These are phyloP conservation scores for Phellopilus nigrolimitatus DNA, from an alignment of 1,284 basidiomycete genomes.

Conservation along the genomic window DNA sequence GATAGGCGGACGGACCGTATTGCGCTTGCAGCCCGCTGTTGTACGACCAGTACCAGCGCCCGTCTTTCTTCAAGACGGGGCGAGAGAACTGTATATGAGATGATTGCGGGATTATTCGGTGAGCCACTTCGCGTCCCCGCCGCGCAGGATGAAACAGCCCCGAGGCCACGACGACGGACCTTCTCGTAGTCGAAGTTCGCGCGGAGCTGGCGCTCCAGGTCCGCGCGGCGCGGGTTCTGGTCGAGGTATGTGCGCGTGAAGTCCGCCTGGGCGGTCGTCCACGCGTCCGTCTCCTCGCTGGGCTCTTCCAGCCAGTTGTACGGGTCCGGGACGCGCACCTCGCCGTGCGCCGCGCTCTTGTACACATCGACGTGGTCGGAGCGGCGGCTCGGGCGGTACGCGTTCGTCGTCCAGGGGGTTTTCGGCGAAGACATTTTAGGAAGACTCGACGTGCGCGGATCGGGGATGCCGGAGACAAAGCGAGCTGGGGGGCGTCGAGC, in stretches of 20 bases:
- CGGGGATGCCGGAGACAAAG: not conserved
- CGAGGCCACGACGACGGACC: constrained; percentile 35
- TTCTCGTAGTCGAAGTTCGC: constrained; percentile 67
- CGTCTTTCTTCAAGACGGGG: constrained; percentile 58
- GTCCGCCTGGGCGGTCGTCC: constrained; percentile 58
- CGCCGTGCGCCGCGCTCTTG: constrained; percentile 54
- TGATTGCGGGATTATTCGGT: no score
- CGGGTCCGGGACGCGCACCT: constrained; percentile 63
- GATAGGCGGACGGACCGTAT: constrained; percentile 37
- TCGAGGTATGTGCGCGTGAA: constrained; percentile 59
- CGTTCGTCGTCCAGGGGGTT: constrained; percentile 38
- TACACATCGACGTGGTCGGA: constrained; percentile 65
- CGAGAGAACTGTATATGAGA: constrained; percentile 46
- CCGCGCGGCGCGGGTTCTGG: constrained; percentile 51
- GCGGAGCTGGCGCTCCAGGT: constrained; percentile 56
- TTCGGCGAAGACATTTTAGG: constrained; percentile 26
- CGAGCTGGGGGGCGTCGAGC: not conserved
- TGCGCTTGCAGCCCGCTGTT: constrained; percentile 70
- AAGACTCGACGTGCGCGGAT: no score
- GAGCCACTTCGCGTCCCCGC: no score
- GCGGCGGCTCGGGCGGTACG: constrained; percentile 60
- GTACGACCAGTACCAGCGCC: constrained; percentile 73
- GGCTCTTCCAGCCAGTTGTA: constrained; percentile 70
- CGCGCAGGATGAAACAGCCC: not conserved
- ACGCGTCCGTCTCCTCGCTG: constrained; percentile 56